phyloP scores from a whole-genome alignment of 1,284 basidiomycete species.

The Sanghuangporus baumii region DNA sequence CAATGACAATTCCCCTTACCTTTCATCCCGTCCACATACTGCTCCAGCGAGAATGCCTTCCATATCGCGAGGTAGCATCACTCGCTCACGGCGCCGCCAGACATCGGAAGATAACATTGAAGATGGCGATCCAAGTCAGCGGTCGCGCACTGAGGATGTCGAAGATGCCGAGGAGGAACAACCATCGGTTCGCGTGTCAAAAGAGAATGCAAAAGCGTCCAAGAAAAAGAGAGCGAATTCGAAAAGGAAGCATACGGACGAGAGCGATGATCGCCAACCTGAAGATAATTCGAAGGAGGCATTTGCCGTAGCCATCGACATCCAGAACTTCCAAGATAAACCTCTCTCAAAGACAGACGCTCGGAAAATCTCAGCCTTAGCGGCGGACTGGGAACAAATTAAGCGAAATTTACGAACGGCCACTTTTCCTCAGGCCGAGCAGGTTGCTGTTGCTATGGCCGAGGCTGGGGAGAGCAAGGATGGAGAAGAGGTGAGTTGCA shows the following conservation, averaged over 20 bases:
- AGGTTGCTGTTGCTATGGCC: constrained; percentile 12
- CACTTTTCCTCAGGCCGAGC: not conserved
- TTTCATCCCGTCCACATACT: not conserved
- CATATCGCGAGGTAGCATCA: constrained; percentile 4
- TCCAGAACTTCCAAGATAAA: constrained; percentile 15
- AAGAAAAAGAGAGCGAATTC: not conserved
- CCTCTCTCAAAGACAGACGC: constrained; percentile 7
- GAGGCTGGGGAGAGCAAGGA: constrained; percentile 13
- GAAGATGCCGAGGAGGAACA: constrained; percentile 5
- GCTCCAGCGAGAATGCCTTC: not conserved
- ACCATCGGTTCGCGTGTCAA: not conserved
- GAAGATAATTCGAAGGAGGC: not conserved
- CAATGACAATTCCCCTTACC: not conserved
- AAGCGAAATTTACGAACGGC: constrained; percentile 1
- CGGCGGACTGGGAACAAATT: constrained; percentile 11
- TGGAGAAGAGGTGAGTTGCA: constrained; percentile 4
- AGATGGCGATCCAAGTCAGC: constrained; percentile 9
- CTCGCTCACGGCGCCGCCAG: constrained; percentile 2
- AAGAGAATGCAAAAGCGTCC: not conserved
- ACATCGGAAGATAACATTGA: constrained; percentile 12
- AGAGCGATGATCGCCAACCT: not conserved
- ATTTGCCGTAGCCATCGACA: not conserved
- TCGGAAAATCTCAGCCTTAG: not conserved
- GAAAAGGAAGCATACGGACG: not conserved
- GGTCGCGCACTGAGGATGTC: constrained; percentile 12